Conservation (phyloP, 495 filamentous ascomycete species). For the Niebla homalea region DNA sequence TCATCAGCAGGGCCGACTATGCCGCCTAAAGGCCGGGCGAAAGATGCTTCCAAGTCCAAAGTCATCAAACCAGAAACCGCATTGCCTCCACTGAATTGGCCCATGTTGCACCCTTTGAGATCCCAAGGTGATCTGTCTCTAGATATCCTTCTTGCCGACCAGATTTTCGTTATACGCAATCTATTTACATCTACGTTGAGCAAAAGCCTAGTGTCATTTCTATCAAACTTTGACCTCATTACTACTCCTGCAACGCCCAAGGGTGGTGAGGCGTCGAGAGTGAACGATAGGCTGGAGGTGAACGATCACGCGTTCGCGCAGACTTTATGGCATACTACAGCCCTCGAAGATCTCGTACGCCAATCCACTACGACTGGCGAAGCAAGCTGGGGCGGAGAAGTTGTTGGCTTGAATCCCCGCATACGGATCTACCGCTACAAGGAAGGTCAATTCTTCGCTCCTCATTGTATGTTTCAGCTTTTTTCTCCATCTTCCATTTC, state of each 20-base stretch:
- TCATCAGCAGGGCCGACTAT: too few relatives aligned
- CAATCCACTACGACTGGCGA: constrained; percentile 12
- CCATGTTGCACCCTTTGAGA: constrained; percentile 58
- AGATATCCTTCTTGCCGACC: constrained; percentile 42
- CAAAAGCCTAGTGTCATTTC: constrained; percentile 67
- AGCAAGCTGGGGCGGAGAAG: constrained; percentile 60
- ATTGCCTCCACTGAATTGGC: constrained; percentile 50
- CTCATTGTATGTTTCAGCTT: constrained; percentile 53
- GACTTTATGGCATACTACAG: constrained; percentile 54
- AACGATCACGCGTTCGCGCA: constrained; percentile 64
- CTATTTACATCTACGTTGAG: constrained; percentile 73
- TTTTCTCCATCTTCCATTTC: not conserved
- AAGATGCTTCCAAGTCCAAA: not conserved
- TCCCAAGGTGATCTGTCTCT: constrained; percentile 51
- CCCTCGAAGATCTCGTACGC: constrained; percentile 36
- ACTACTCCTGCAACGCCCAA: constrained; percentile 80
- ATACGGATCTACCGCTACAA: constrained; percentile 87
- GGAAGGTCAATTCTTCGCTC: constrained; percentile 76
- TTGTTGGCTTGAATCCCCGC: constrained; percentile 77
- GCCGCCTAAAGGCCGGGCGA: not conserved
- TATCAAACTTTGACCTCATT: constrained; percentile 56
- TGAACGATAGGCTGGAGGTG: constrained; percentile 86
- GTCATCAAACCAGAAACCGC: not conserved
- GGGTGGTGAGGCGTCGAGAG: constrained; percentile 68
- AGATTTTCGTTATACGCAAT: constrained; percentile 64